These are phyloP conservation scores for Acanthochlamys bracteata DNA, from an alignment of 106 monocot genomes.

Conservation along the genomic window DNA sequence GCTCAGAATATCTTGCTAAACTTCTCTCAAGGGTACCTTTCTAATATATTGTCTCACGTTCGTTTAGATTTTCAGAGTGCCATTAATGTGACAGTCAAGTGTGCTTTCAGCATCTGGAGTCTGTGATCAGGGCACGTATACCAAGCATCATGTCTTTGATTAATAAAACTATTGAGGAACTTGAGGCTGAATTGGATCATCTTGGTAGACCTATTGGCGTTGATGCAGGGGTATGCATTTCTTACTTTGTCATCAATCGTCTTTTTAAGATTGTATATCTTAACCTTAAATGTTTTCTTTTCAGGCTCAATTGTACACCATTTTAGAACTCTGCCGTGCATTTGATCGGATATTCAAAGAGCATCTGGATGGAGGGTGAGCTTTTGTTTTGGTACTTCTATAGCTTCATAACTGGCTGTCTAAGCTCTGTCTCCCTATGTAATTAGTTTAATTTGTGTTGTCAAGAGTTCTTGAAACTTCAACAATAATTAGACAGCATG, in stretches of 20 bases:
- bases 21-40: constrained; percentile 53
- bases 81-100: not conserved
- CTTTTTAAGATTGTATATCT: not conserved
- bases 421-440: not conserved
- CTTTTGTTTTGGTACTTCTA: not conserved
- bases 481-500: too few species aligned
- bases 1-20: constrained; percentile 82
- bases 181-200: constrained; percentile 45
- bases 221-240: constrained; percentile 37
- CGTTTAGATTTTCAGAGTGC: not conserved
- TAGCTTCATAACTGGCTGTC: not conserved
- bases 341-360: constrained; percentile 69
- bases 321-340: constrained; percentile 64
- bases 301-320: constrained; percentile 71
- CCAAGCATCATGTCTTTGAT: constrained; percentile 50
- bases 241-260: not conserved
- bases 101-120: constrained; percentile 44
- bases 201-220: constrained; percentile 46
- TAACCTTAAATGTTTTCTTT: not conserved
- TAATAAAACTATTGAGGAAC: constrained; percentile 50
- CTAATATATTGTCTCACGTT: not conserved
- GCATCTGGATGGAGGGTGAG: constrained; percentile 83
- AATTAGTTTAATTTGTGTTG: too few species aligned
- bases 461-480: too few species aligned
- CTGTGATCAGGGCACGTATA: constrained; percentile 35